phyloP scores from a whole-genome alignment of 257 asterid genomes.

The Ilex aquifolium region DNA sequence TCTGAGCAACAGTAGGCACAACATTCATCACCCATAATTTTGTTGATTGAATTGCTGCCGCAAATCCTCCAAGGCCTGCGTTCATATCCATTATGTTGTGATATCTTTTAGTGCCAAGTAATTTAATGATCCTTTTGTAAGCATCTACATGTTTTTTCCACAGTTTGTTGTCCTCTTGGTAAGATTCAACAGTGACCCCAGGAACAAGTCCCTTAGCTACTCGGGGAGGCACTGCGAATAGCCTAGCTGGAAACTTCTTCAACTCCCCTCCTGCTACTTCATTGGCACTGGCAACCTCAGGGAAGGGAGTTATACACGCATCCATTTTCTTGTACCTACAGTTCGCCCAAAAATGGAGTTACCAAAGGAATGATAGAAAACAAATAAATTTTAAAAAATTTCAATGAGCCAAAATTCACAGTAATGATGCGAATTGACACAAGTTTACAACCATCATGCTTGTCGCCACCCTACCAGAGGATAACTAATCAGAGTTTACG shows the following conservation, averaged over 20 bases:
- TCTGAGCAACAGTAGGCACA: constrained; percentile 32
- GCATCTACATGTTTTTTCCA: constrained; percentile 34
- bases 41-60: constrained; percentile 36
- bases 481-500: no score
- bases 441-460: background rate
- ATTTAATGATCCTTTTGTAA: constrained; percentile 26
- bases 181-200: constrained; percentile 27
- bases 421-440: background rate
- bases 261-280: background rate
- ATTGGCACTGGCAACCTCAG: background rate
- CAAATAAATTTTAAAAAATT: background rate
- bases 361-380: background rate
- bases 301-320: constrained; percentile 9
- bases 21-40: constrained; percentile 50
- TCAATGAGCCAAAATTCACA: background rate
- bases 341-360: background rate
- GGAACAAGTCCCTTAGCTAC: constrained; percentile 16
- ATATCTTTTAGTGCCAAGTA: constrained; percentile 29
- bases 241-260: constrained; percentile 4
- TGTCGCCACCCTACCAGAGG: no score
- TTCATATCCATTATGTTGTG: constrained; percentile 50
- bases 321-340: constrained; percentile 16
- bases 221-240: background rate
- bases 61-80: constrained; percentile 46
- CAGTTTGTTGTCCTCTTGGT: constrained; percentile 25